These are phyloP conservation scores for Filobasidium uniguttulatum DNA, from an alignment of 1,284 basidiomycete species.

Conservation along the genomic window DNA sequence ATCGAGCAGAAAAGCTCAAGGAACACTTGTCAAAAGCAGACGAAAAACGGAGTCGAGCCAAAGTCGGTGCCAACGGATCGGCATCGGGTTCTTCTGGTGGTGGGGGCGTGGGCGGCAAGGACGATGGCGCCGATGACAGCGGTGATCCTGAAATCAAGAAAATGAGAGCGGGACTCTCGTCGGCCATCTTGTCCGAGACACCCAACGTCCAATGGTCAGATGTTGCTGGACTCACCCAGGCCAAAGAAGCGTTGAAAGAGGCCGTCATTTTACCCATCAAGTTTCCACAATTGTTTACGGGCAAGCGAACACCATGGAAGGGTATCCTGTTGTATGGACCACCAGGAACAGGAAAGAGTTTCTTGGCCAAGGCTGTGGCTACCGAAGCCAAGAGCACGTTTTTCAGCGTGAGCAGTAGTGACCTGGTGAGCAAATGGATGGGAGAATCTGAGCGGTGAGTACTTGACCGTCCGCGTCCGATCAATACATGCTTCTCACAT, in stretches of 20 bases:
- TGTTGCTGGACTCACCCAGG: conserved; percentile 84
- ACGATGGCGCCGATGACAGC: conserved; percentile 54
- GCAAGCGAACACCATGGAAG: conserved; percentile 91
- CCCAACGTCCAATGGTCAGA: conserved; percentile 98
- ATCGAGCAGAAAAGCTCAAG: conserved; percentile 84
- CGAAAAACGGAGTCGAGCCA: conserved; percentile 59
- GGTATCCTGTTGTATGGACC: conserved; percentile 94
- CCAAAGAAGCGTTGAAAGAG: conserved; percentile 93
- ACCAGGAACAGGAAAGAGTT: conserved; percentile 88
- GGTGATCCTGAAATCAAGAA: conserved; percentile 90
- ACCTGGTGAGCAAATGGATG: conserved; percentile 98
- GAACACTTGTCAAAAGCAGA: conserved; percentile 53
- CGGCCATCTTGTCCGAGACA: conserved; percentile 82
- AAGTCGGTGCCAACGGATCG: conserved; percentile 59
- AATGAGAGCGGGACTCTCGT: conserved; percentile 65
- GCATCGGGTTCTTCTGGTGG: conserved; percentile 48
- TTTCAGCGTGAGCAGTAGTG: conserved; percentile 89
- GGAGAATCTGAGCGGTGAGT: conserved; percentile 87
- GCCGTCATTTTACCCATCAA: conserved; percentile 98
- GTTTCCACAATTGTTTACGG: conserved; percentile 95
- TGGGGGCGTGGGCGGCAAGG: conserved; percentile 44
- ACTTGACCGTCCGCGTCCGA: not conserved
- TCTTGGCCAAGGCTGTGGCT: conserved; percentile 92
- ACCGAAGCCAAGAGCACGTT: conserved; percentile 98
- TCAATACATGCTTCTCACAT: not conserved